Evolutionary conservation across 495 filamentous ascomycete species (phyloP).

Genomic region (Amphirosellinia nigrospora): DNA sequence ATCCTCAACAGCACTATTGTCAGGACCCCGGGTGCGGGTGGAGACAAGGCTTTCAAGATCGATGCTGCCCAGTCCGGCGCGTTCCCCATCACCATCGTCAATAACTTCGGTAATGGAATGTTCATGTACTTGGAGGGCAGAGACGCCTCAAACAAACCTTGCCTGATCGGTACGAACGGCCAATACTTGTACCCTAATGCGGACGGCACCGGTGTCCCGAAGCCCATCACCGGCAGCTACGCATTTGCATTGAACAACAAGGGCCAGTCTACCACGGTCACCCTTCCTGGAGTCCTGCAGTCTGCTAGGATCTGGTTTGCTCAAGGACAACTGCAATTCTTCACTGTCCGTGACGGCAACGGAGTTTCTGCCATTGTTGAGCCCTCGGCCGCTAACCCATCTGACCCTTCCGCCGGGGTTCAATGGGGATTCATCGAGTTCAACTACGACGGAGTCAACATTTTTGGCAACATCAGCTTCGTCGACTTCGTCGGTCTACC

Average conservation of each 20-base stretch:
- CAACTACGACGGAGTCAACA: conserved; percentile 41
- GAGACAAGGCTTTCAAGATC: conserved; percentile 21
- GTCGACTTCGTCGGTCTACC: conserved; percentile 56
- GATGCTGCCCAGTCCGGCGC: conserved; percentile 12
- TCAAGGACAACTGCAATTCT: conserved; percentile 52
- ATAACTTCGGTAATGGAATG: conserved; percentile 49
- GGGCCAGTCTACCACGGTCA: conserved; percentile 46
- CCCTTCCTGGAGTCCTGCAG: conserved; percentile 46
- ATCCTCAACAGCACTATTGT: conserved; percentile 40
- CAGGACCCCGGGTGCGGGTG: neutral
- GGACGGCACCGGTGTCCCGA: conserved; percentile 32
- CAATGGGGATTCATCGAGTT: conserved; percentile 58
- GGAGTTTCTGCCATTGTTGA: conserved; percentile 45
- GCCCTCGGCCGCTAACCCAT: conserved; percentile 49
- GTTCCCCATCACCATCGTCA: conserved; percentile 38
- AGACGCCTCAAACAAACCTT: conserved; percentile 37
- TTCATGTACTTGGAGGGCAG: conserved; percentile 49
- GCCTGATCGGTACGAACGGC: conserved; percentile 47
- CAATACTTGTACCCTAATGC: conserved; percentile 45
- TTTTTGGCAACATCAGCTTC: conserved; percentile 54
- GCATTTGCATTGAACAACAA: conserved; percentile 39
- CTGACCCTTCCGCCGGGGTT: conserved; percentile 47
- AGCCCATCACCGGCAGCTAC: conserved; percentile 37
- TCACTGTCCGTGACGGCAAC: conserved; percentile 36
- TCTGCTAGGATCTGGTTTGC: conserved; percentile 52